Evolutionary conservation across 306 rosid species (phyloP).

Genomic region (Purshia tridentata): DNA sequence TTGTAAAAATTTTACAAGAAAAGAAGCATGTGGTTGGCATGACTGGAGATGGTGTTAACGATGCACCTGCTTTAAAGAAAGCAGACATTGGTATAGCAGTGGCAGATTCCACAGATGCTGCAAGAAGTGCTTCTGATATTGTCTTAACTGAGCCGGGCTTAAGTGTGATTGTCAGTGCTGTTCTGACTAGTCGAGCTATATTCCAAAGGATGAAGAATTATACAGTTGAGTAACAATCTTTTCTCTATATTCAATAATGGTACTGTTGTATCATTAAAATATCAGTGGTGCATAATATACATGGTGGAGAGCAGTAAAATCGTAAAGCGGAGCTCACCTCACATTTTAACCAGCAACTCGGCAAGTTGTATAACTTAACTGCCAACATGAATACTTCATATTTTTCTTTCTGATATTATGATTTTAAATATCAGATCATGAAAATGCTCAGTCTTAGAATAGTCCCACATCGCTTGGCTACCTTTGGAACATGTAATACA

Average conservation of each 20-base stretch:
- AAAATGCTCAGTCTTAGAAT: too few species aligned
- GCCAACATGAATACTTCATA: too few species aligned
- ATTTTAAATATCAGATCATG: too few species aligned
- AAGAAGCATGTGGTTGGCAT: conserved; percentile 83
- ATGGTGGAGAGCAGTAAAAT: too few species aligned
- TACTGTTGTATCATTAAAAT: conserved; percentile 3
- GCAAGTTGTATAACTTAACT: too few species aligned
- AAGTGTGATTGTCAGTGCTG: conserved; percentile 79
- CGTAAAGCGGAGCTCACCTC: too few species aligned
- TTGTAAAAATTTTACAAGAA: conserved; percentile 78
- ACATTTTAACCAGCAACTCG: too few species aligned
- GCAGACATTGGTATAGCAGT: conserved; percentile 94
- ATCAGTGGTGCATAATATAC: too few species aligned
- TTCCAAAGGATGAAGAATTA: conserved; percentile 93
- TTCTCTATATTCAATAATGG: conserved; percentile 22
- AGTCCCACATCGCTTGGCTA: too few species aligned
- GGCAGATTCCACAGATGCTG: conserved; percentile 89
- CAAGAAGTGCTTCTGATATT: conserved; percentile 79
- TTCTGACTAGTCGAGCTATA: conserved; percentile 81
- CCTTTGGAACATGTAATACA: too few species aligned
- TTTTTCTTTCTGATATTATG: too few species aligned
- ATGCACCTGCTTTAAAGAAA: conserved; percentile 90
- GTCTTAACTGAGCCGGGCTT: conserved; percentile 88
- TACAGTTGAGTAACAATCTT: conserved; percentile 57
- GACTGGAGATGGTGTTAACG: conserved; percentile 94